Evolutionary conservation across 208 protist genomes (phyloP).

Genomic region (Trypanosoma melophagium): DNA sequence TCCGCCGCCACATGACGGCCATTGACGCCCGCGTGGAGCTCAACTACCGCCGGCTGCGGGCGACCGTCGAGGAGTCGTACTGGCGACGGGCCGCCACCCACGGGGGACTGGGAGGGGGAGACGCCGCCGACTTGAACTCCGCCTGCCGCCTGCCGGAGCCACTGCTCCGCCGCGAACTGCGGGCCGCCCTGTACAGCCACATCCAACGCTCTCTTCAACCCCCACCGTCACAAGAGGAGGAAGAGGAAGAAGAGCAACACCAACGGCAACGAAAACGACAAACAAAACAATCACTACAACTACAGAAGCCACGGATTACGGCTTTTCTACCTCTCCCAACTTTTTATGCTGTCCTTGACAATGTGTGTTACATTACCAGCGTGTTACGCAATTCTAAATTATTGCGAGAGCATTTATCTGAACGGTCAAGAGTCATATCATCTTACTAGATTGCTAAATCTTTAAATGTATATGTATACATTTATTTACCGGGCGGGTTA

Average conservation of each 20-base stretch:
- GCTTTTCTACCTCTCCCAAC: slow-evolving; percentile 38
- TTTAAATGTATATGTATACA: not conserved
- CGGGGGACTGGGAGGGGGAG: slow-evolving; percentile 38
- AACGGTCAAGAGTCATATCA: slow-evolving; percentile 26
- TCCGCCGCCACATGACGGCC: slow-evolving; percentile 30
- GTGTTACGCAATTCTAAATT: slow-evolving; percentile 43
- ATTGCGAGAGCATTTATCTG: slow-evolving; percentile 49
- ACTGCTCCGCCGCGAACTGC: slow-evolving; percentile 48
- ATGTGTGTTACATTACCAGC: slow-evolving; percentile 69
- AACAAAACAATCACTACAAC: no score
- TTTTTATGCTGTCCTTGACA: slow-evolving; percentile 50
- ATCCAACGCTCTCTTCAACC: not conserved
- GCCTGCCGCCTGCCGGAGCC: slow-evolving; percentile 57
- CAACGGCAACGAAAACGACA: not conserved
- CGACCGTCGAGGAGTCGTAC: slow-evolving; percentile 50
- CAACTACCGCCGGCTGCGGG: slow-evolving; percentile 55
- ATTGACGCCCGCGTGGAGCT: slow-evolving; percentile 56
- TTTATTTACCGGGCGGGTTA: not conserved
- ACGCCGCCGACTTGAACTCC: slow-evolving; percentile 49
- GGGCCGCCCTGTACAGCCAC: slow-evolving; percentile 24
- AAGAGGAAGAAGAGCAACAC: not conserved
- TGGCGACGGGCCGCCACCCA: slow-evolving; percentile 23
- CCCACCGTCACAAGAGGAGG: not conserved
- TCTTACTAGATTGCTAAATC: slow-evolving; percentile 33
- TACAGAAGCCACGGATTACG: not conserved